Evolutionary conservation across 495 filamentous ascomycete genomes (phyloP), one percentile per base, ranked within the genome.

Genomic region (Geoglossum glabrum): DNA sequence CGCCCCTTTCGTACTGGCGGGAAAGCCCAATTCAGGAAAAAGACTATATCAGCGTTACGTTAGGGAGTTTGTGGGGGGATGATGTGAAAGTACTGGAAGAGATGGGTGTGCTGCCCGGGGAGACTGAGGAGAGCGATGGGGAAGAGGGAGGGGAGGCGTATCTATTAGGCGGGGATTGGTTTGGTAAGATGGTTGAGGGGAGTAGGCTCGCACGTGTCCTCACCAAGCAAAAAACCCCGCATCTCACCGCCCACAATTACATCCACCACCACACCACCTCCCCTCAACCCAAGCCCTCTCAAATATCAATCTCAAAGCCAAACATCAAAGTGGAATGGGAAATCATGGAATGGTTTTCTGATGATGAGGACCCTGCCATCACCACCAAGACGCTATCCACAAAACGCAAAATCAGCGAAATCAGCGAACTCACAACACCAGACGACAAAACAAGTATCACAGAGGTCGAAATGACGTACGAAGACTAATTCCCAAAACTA

Each of bases 1-100:
- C 86, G 1, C 82, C 81, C 5, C 71, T 95, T 45, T 81, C 79
- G 0, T 84, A 81, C 61, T 94, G 88, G 88, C 80, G 79, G 54
- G 87, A 93, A 64, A 64, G 76, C 13, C 82, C 84, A 0, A 65
- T 61, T 0, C 75, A 73, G 34, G 85, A 90, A 63, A 81, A 81
- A 6, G 79, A 89, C 13, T 87, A 74, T 61, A 86, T 95, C 65
- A 77, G 75, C 28, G 68, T 94, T 47, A 80, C 86, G 2, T 73
- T 95, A 28, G 83, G 84, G 5, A 87, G 80, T 61, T 71, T 95
- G 50, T 62, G 71, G 9, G 73, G 72, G 1, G 76, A 82, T 27
- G 83, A 90, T 63, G 70, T 92, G 61, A 73, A 73, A 8, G 71
- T 74, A 59, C 64, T 95, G 47, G 82, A 87, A 56, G 81, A 86